phyloP scores from a whole-genome alignment of 2,329 filamentous ascomycete species.

The Exophiala alcalophila region DNA sequence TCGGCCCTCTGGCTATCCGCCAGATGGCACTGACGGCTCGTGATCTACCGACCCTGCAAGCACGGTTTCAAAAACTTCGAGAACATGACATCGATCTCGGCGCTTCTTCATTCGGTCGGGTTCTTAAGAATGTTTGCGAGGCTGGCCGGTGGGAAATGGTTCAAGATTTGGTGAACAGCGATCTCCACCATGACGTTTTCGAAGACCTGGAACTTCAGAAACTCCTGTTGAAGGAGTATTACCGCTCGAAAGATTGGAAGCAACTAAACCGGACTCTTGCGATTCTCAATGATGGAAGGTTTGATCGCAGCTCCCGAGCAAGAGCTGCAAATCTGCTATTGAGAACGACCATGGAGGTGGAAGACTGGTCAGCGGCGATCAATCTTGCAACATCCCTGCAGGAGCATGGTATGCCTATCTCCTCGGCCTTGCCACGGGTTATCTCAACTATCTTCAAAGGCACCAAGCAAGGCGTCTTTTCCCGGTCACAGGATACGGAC shows the following conservation, averaged over 20 bases:
- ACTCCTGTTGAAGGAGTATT: slow-evolving; percentile 52
- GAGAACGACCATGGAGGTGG: slow-evolving; percentile 31
- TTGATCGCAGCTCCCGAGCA: slow-evolving; percentile 34
- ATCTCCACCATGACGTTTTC: slow-evolving; percentile 64
- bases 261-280: slow-evolving; percentile 57
- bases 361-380: slow-evolving; percentile 36
- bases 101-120: slow-evolving; percentile 61
- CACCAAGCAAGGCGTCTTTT: background rate
- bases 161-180: slow-evolving; percentile 53
- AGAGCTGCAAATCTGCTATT: slow-evolving; percentile 41
- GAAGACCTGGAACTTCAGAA: slow-evolving; percentile 57
- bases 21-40: slow-evolving; percentile 68
- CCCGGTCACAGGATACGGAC: slow-evolving; percentile 3
- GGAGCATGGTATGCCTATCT: slow-evolving; percentile 4
- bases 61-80: slow-evolving; percentile 60
- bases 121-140: slow-evolving; percentile 62
- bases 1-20: slow-evolving; percentile 74
- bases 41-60: slow-evolving; percentile 54
- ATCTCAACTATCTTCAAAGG: slow-evolving; percentile 1
- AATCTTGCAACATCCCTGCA: slow-evolving; percentile 8
- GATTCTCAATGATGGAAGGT: slow-evolving; percentile 43
- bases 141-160: slow-evolving; percentile 55
- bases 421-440: slow-evolving; percentile 2
- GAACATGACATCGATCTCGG: slow-evolving; percentile 62
- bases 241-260: slow-evolving; percentile 49